phyloP scores from a whole-genome alignment of 805 yeast genomes.

The Saturnispora hagleri region DNA sequence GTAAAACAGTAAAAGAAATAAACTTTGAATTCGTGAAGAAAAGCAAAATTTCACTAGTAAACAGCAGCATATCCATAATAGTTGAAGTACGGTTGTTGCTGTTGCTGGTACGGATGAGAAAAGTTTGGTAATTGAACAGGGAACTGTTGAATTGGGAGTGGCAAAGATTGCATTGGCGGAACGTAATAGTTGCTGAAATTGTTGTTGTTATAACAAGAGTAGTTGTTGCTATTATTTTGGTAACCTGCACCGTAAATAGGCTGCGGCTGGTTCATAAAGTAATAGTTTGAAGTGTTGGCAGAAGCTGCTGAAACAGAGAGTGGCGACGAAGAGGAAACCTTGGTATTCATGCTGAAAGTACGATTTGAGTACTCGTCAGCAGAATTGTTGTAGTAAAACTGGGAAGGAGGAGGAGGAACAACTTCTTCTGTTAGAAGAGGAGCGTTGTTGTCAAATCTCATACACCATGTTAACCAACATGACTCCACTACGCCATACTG shows the following conservation, averaged over 20 bases:
- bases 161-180: background rate
- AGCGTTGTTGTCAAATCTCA: slow-evolving; percentile 14
- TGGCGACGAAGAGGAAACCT: slow-evolving; percentile 9
- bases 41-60: background rate
- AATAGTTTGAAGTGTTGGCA: slow-evolving; percentile 4
- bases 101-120: background rate
- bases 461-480: slow-evolving; percentile 31
- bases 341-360: background rate
- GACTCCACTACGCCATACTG: slow-evolving; percentile 27
- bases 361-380: background rate
- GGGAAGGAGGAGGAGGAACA: background rate
- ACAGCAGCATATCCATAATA: slow-evolving; percentile 6
- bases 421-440: background rate
- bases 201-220: background rate
- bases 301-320: slow-evolving; percentile 12
- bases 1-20: background rate
- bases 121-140: background rate
- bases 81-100: background rate
- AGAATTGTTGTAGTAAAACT: background rate
- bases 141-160: background rate
- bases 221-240: background rate
- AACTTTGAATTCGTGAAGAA: background rate
- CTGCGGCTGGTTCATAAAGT: background rate
- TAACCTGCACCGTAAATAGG: background rate
- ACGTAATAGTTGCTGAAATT: background rate